Conservation (phyloP, 2,329 filamentous ascomycete genomes). For the Chrysosporium keratinophilum region DNA sequence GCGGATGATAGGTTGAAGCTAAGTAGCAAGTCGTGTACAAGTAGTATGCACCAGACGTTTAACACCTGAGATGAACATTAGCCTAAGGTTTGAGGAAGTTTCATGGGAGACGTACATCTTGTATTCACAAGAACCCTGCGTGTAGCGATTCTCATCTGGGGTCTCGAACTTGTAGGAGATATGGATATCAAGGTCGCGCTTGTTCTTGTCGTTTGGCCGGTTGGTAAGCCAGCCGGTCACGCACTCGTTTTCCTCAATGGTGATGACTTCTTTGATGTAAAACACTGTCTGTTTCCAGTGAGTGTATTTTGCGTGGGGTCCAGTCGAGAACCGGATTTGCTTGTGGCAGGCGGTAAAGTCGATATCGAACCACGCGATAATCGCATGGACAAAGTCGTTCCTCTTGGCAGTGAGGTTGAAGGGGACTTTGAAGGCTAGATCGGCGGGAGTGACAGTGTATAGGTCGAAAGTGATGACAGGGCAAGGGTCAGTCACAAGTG, state of each 20-base stretch:
- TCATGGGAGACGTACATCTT: slow-evolving; percentile 45
- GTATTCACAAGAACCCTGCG: slow-evolving; percentile 65
- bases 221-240: slow-evolving; percentile 65
- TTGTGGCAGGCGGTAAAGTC: slow-evolving; percentile 98
- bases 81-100: not conserved
- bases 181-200: slow-evolving; percentile 84
- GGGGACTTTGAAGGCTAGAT: slow-evolving; percentile 71
- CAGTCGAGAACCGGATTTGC: slow-evolving; percentile 90
- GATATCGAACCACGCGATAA: slow-evolving; percentile 99
- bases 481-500: slow-evolving; percentile 84
- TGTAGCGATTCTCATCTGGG: slow-evolving; percentile 57
- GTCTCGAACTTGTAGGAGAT: slow-evolving; percentile 75
- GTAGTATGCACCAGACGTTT: slow-evolving; percentile 13
- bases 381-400: slow-evolving; percentile 88
- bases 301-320: slow-evolving; percentile 96
- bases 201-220: slow-evolving; percentile 87
- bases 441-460: slow-evolving; percentile 73
- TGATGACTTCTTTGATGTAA: slow-evolving; percentile 87
- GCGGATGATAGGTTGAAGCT: not conserved
- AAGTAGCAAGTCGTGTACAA: not conserved
- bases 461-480: slow-evolving; percentile 80
- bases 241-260: slow-evolving; percentile 76
- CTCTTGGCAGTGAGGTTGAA: slow-evolving; percentile 69
- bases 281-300: slow-evolving; percentile 99
- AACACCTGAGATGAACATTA: slow-evolving; percentile 22